Base-by-base conservation (phyloP, 2,329 filamentous ascomycete genomes). In the Colletotrichum caudatum region DNA sequence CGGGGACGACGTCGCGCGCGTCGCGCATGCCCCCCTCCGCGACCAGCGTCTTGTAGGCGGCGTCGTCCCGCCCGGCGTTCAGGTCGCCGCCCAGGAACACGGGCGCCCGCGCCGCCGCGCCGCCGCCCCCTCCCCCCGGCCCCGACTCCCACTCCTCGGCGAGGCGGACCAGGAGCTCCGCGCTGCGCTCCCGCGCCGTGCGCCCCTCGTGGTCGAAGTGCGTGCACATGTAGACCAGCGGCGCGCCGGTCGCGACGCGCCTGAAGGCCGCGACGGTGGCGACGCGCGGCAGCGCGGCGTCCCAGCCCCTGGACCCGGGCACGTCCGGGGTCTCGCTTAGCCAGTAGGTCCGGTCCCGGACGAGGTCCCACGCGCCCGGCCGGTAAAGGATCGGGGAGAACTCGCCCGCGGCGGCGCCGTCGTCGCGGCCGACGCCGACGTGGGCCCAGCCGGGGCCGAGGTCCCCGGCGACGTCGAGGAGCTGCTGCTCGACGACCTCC, bases 321-420 rank as follows among this genome's bases (percentile, higher is more conserved):
- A 78, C 79, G 11, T 84, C 80, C 0, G 89, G 91, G 1, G 88
- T 92, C 73, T 86, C 80, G 8, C 85, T 90, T 2, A 93, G 81
- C 91, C 91, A 93, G 60, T 89, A 83, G 0, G 88, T 90, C 62
- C 86, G 81, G 79, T 82, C 89, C 14, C 82, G 76, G 29, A 82
- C 77, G 3, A 91, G 80, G 11, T 83, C 76, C 87, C 89, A 92
- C 11, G 85, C 75, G 75, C 75, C 84, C 78, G 86, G 72, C 26
- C 74, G 86, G 78, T 91, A 94, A 74, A 93, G 83, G 73, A 94
- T 90, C 2, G 91, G 91, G 1, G 87, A 89, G 79, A 92, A 93
- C 80, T 94, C 92, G 57, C 92, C 92, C 1, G 82, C 82, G 37
- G 84, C 76, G 41, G 83, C 81, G 29, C 92, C 91, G 77, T 90